Percentiles rank a stretch among this genome's conserved stretches.
Conservation (phyloP, 1,139 yeast genomes). For the Blastobotrys buckinghamii region DNA sequence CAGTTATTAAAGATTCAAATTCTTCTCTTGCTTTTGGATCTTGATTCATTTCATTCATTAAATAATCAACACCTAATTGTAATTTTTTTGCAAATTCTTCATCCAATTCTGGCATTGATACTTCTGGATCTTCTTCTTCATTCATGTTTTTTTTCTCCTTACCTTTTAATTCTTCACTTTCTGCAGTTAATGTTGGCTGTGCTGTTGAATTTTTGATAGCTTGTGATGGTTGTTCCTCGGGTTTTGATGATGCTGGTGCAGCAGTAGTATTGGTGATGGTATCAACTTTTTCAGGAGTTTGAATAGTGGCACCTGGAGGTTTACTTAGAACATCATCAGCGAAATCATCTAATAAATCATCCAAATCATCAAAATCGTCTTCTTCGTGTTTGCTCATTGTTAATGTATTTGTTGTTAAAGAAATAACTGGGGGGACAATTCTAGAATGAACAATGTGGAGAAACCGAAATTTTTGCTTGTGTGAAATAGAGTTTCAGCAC, state of each 20-base stretch:
- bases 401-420: not conserved
- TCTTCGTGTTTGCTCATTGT: constrained; percentile 21
- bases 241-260: no score
- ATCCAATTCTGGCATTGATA: constrained; percentile 40
- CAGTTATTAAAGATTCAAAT: constrained; percentile 48
- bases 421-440: not conserved
- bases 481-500: no score
- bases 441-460: not conserved
- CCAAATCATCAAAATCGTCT: constrained; percentile 39
- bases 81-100: constrained; percentile 39
- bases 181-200: not conserved
- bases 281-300: not conserved
- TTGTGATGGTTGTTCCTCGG: constrained; percentile 1
- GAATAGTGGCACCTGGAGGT: constrained; percentile 46
- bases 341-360: constrained; percentile 38
- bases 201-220: not conserved
- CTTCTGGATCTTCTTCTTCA: constrained; percentile 14
- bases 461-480: not conserved
- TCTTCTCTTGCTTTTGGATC: constrained; percentile 58
- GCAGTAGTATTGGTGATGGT: constrained; percentile 2
- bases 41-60: constrained; percentile 53
- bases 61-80: constrained; percentile 35
- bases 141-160: constrained; percentile 1
- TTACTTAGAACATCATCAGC: constrained; percentile 67
- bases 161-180: constrained; percentile 20